These are phyloP conservation scores for Alternaria tenuissima DNA, from an alignment of 2,329 filamentous ascomycete species.

Conservation along the genomic window DNA sequence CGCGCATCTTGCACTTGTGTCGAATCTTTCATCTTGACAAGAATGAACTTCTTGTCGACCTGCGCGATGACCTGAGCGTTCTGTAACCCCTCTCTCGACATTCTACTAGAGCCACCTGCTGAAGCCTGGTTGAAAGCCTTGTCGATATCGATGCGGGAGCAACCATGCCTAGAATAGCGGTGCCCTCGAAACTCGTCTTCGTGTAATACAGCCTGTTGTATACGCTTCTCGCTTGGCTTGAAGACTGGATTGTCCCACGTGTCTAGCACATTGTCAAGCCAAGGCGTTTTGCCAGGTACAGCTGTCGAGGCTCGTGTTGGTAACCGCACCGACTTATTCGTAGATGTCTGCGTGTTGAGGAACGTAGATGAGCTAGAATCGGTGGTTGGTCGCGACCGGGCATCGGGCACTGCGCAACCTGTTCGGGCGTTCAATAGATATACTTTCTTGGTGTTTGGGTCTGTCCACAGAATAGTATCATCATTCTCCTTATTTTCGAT, in stretches of 20 bases:
- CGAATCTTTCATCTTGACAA: constrained; percentile 64
- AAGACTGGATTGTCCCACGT: constrained; percentile 83
- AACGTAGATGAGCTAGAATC: constrained; percentile 5
- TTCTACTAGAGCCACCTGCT: constrained; percentile 28
- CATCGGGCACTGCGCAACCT: constrained; percentile 52
- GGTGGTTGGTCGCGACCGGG: constrained; percentile 21
- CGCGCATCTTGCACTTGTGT: neutral
- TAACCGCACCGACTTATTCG: constrained; percentile 46
- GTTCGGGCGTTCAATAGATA: constrained; percentile 65
- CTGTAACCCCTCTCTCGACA: constrained; percentile 65
- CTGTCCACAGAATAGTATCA: constrained; percentile 64
- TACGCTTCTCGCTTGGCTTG: constrained; percentile 55
- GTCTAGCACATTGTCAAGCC: constrained; percentile 68
- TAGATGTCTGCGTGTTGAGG: constrained; percentile 26
- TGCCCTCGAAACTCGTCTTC: constrained; percentile 15
- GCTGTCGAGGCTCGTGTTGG: constrained; percentile 21
- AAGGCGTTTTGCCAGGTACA: constrained; percentile 46
- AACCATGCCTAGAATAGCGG: constrained; percentile 12
- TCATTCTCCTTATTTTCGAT: constrained; percentile 31
- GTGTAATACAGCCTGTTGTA: constrained; percentile 50
- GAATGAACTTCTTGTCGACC: constrained; percentile 88
- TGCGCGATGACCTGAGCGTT: constrained; percentile 76
- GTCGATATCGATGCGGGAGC: constrained; percentile 20
- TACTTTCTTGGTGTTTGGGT: constrained; percentile 65
- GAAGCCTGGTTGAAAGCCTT: constrained; percentile 40